Base-by-base conservation (phyloP, 257 asterid genomes). In the Eucommia ulmoides region DNA sequence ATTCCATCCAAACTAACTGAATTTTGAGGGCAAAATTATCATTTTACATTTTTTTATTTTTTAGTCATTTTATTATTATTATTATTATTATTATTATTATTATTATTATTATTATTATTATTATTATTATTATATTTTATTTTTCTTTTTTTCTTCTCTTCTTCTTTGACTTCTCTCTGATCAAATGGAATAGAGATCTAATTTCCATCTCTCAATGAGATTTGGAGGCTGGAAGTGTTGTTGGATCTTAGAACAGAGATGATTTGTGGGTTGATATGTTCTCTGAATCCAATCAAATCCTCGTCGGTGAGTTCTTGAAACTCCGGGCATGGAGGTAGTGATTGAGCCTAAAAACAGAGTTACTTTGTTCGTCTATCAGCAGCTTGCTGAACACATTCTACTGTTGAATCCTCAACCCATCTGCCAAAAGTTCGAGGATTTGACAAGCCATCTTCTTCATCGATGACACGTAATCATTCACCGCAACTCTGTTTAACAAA, bases 181-280 rank as follows among this genome's bases (percentile, higher is more conserved):
- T 86, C 96, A 1, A 93, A 82, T 20, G 94, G 96, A 51, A 86
- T 25, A 0, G 94, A 72, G 2, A 86, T 49, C 94, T 93, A 86
- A 2, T 33, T 59, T 21, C 89, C 94, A 21, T 80, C 87, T 54
- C 74, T 78, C 41, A 76, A 49, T 29, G 68, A 63, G 49, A 86
- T 86, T 63, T 86, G 77, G 7, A 86, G 89, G 20, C 96, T 94
- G 12, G 80, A 65, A 8, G 83, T 70, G 60, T 83, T 71, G 75
- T 86, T 83, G 41, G 96, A 86, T 66, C 96, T 63, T 47, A 86
- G 55, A 29, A 83, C 83, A 1, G 96, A 80, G 2, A 86, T 86
- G 65, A 86, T 76, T 65, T 86, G 96, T 23, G 96, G 96, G 72
- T 85, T 94, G 0, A 94, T 85, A 20, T 85, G 96, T 22, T 69